phyloP scores from a whole-genome alignment of 169 alveolate species.

The Sarcocystis neurona region DNA sequence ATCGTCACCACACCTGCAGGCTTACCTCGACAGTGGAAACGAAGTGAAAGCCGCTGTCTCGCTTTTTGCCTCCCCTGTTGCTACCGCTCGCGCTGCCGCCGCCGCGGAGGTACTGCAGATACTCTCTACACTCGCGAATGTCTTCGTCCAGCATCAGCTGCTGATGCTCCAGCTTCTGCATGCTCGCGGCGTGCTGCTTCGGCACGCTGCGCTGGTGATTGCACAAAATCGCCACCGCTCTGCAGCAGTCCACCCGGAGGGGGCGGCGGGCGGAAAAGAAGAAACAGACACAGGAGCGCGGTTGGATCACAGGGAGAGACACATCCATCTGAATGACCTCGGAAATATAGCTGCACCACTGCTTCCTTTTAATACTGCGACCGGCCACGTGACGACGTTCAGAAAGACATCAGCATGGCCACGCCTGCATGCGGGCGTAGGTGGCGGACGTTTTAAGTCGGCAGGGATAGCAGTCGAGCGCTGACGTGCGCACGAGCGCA shows the following conservation, averaged over 20 bases:
- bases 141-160: slow-evolving; percentile 56
- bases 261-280: no score
- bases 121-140: slow-evolving; percentile 66
- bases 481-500: no score
- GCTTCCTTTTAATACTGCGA: no score
- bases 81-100: slow-evolving; percentile 73
- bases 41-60: slow-evolving; percentile 58
- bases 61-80: slow-evolving; percentile 58
- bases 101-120: slow-evolving; percentile 61
- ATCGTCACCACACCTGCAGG: no score
- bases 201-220: slow-evolving; percentile 95
- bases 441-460: no score
- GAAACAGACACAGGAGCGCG: not conserved
- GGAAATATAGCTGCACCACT: no score
- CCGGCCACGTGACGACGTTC: no score
- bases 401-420: no score
- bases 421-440: no score
- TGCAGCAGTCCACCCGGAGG: not conserved
- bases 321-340: not conserved
- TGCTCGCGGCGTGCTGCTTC: slow-evolving; percentile 92
- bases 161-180: slow-evolving; percentile 87
- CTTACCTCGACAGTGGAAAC: slow-evolving; percentile 59
- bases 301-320: not conserved
- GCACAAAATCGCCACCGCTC: slow-evolving; percentile 97
- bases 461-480: no score